Conservation (phyloP, 169 alveolate genomes). For the Ichthyophthirius multifiliis region DNA sequence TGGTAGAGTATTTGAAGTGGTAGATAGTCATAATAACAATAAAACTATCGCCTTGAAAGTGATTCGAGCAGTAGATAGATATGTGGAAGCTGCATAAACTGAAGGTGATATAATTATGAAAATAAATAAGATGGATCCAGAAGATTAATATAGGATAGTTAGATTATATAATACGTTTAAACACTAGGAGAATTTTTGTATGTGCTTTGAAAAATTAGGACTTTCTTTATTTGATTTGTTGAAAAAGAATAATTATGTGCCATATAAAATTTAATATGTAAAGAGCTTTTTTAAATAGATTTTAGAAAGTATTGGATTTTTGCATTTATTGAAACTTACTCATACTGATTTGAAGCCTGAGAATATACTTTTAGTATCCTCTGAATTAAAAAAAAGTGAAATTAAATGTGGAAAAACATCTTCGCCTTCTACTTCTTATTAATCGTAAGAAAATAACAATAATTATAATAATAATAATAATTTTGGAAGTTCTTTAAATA, state of each 20-base stretch:
- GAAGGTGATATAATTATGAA: constrained; percentile 93
- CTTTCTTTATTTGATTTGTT: constrained; percentile 93
- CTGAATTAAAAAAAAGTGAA: constrained; percentile 20
- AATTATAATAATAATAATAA: no score
- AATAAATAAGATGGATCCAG: constrained; percentile 83
- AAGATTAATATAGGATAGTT: constrained; percentile 87
- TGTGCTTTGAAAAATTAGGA: constrained; percentile 96
- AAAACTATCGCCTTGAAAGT: constrained; percentile 91
- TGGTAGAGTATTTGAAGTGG: constrained; percentile 94
- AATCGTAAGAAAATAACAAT: constrained; percentile 10
- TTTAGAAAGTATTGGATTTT: constrained; percentile 90
- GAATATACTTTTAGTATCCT: constrained; percentile 88
- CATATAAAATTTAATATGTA: constrained; percentile 91
- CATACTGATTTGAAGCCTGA: constrained; percentile 99
- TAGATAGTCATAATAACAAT: constrained; percentile 74
- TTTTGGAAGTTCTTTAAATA: no score
- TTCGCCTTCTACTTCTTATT: neutral
- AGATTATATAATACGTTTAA: constrained; percentile 87
- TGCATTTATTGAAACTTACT: constrained; percentile 89
- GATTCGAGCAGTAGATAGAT: constrained; percentile 92
- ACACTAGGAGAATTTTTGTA: constrained; percentile 88
- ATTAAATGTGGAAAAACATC: constrained; percentile 33
- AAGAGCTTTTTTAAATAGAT: constrained; percentile 91
- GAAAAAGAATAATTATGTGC: constrained; percentile 91
- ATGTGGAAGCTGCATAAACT: constrained; percentile 94